Base-by-base conservation (phyloP, 495 filamentous ascomycete species). In the Acidiella bohemica region DNA sequence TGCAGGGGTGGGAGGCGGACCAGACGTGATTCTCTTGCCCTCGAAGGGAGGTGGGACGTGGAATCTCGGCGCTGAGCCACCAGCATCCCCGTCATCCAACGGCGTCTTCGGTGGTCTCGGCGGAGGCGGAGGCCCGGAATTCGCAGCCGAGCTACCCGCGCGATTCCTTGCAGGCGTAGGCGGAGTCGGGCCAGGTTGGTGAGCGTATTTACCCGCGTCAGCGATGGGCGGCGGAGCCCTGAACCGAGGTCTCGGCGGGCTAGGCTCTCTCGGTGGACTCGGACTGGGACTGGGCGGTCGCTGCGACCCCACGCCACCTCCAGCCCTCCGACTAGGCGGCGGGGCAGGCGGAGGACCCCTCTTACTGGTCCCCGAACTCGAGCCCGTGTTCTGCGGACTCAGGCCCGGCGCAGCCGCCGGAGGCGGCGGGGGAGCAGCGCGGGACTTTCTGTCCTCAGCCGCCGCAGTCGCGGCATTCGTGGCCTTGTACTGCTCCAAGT, bases 101-200 rank as follows among this genome's bases (percentile, higher is more conserved):
- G 84, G 81, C 3, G 75, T 81, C 60, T 95, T 95, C 1, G 87
- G 81, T 26, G 87, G 86, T 49, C 84, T 68, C 6, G 86, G 86
- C 14, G 86, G 86, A 24, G 86, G 84, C 3, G 84, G 80, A 13
- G 87, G 83, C 2, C 78, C 84, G 16, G 80, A 66, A 28, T 70
- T 72, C 14, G 71, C 60, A 11, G 73, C 19, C 24, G 31, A 60
- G 9, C 78, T 79, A 19, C 62, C 44, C 28, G 80, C 73, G 41
- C 76, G 66, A 27, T 67, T 65, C 42, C 78, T 66, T 22, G 59
- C 53, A 12, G 73, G 70, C 8, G 72, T 72, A 13, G 63, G 59
- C 9, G 39, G 28, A 9, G 36, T 35, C 9, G 41, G 11, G 7
- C 68, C 67, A n/a, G n/a, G n/a, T 12, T 34, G 10, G 3, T 47